Base-by-base conservation (phyloP, 2,329 filamentous ascomycete species). In the Arachnomyces sp. region DNA sequence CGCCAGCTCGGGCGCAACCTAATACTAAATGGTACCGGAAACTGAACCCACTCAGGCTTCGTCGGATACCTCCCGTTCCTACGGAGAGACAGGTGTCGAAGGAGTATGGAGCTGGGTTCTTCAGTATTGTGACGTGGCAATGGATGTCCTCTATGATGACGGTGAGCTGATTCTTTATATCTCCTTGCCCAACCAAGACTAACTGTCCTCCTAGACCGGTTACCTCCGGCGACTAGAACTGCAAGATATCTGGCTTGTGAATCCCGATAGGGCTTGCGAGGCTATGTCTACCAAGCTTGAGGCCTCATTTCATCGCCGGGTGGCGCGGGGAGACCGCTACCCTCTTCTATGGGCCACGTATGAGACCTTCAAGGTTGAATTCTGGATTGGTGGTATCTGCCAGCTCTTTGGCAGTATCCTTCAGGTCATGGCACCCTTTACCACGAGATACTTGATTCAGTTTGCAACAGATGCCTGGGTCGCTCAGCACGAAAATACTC, bases 121-220 rank as follows among this genome's bases (percentile, higher is more conserved):
- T 92, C 47, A 94, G 86, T 64, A 60, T 72, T 42, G 60, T 94
- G 15, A 83, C 82, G 3, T 96, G 95, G 57, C 78, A 87, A 59
- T 96, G 90, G 90, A 90, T 95, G 73, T 79, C 80, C 1, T 82
- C 86, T 1, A 58, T 96, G 40, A 96, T 96, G 89, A 73, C 66
- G 47, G 82, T 83, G 61, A 66, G 76, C 68, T 42, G 34, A 25
- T 44, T 34, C 28, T 30, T 31, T 47, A 34, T 18, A 14, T 37
- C 39, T 7, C 21, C 30, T 39, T 25, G 49, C 44, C 45, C 51
- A 29, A 9, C 9, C 12, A 16, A 29, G n/a, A 31, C 17, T 14
- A n/a, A 35, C 28, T 15, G 11, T 32, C 29, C 38, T 40, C 40
- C 16, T 50, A 86, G 80, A 77, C 80, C 30, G 92, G 92, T 28